Base-by-base conservation (phyloP, 116 monocot species). In the Dioscorea cayenensis region DNA sequence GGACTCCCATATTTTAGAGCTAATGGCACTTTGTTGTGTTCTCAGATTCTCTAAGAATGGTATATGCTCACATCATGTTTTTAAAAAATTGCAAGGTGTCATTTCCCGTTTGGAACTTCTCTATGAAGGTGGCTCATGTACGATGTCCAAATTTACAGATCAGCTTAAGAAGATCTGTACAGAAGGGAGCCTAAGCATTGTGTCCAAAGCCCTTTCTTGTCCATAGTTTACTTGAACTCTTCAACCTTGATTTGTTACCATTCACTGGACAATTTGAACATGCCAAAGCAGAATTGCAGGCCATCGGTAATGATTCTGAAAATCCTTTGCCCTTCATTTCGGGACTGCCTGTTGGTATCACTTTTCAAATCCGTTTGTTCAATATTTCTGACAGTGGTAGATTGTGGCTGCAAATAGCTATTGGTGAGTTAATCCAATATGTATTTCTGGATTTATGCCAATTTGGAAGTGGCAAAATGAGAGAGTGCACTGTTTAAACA, bases 311-410 rank as follows among this genome's bases (percentile, higher is more conserved):
- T 77, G 72, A 85, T 66, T 88, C 92, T 20, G 93, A 93, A 65
- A 84, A 85, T 66, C 84, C 88, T 38, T 71, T 88, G 59, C 38
- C 27, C 21, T 92, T 77, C 43, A 27, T 87, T 77, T 70, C 84
- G n/a, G 88, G 90, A 64, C 75, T 96, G 66, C 96, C 96, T 51
- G 86, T 86, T n/a, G 85, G 84, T 17, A 81, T 92, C 63, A 72
- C 66, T 36, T 79, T 88, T 69, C 66, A 73, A 11, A 74, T 96
- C 58, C 76, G 67, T 75, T 27, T 90, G 43, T 81, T 77, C 52
- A 90, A 90, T 68, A 63, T 76, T 60, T 83, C 79, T 19, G 76
- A 74, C 28, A 66, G 35, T 27, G 68, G 83, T 22, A 73, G 76
- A 70, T 32, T 92, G 18, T 92, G 92, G 92, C 71, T 96, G 14